Conservation (phyloP, 2,329 filamentous ascomycete species). For the Arachnopeziza araneosa region DNA sequence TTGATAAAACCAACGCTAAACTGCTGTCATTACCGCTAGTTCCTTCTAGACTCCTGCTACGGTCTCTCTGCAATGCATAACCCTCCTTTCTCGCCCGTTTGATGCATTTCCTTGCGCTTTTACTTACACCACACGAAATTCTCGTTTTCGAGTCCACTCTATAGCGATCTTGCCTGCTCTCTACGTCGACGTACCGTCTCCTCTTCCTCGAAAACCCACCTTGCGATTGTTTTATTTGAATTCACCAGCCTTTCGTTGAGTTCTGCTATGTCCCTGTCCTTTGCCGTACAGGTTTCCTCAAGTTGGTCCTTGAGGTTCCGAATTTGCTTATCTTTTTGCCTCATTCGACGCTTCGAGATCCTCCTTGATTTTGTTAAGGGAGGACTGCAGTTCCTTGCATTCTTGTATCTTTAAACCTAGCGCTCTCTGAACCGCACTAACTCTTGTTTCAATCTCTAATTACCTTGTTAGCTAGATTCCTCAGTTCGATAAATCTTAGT, state of each 20-base stretch:
- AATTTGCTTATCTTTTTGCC: not conserved
- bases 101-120: too few species aligned
- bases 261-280: not conserved
- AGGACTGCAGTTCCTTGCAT: not conserved
- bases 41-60: too few species aligned
- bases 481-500: too few species aligned
- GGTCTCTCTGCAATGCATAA: too few species aligned
- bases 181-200: not conserved
- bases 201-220: not conserved
- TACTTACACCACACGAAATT: not conserved
- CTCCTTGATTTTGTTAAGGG: not conserved
- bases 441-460: too few species aligned
- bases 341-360: not conserved
- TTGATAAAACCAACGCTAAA: too few species aligned
- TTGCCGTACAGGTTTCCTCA: not conserved
- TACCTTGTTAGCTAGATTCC: too few species aligned
- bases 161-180: not conserved
- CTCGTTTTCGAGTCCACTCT: too few species aligned
- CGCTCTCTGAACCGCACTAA: too few species aligned
- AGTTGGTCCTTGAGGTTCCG: not conserved
- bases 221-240: not conserved
- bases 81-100: too few species aligned
- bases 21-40: too few species aligned
- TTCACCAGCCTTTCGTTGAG: not conserved
- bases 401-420: not conserved